Evolutionary conservation across 1,284 basidiomycete genomes (phyloP), one percentile per base, ranked within the genome.

Genomic region (Tylopilus orsonianus): DNA sequence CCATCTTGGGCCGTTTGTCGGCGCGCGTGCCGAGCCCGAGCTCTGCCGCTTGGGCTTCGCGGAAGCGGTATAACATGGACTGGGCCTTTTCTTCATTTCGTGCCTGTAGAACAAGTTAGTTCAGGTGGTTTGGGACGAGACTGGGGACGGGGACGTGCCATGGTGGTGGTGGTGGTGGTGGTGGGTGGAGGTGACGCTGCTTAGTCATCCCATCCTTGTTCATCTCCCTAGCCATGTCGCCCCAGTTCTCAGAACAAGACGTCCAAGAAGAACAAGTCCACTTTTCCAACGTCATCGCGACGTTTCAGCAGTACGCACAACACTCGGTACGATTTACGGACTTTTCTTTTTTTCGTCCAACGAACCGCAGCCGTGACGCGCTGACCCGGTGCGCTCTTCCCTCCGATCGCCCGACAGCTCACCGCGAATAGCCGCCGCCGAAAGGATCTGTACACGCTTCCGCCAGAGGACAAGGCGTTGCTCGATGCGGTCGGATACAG

Each of bases 21-120:
- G 75, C 76, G 46, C 87, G 81, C 18, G 87, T 87, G 16, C 87
- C 86, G 20, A 98, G 75, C 14, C 96, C 96, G 61, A 98, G 85
- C 72, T 98, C 96, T 43, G 89, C 87, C 0, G 93, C 93, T 70
- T 99, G 96, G 44, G 92, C 91, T 71, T 98, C 94, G 50, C 96
- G 89, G 72, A 99, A 99, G 56, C 96, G 93, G 71, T 97, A 97
- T 44, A 99, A 83, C 94, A 97, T 98, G 41, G 94, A 97, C 71
- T 96, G 93, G 1, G 93, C 91, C 69, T 97, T 97, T 71, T 97
- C 94, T 69, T 93, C 89, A 87, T 97, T 97, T 71, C 93, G 89
- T 59, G 93, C 93, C 93, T 92, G 62, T 1, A 16, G 1, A 34
- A 27, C 26, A n/a, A n/a, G n/a, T n/a, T n/a, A n/a, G n/a, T n/a